Evolutionary conservation across 1,284 basidiomycete genomes (phyloP).

Genomic region (Grifola frondosa): DNA sequence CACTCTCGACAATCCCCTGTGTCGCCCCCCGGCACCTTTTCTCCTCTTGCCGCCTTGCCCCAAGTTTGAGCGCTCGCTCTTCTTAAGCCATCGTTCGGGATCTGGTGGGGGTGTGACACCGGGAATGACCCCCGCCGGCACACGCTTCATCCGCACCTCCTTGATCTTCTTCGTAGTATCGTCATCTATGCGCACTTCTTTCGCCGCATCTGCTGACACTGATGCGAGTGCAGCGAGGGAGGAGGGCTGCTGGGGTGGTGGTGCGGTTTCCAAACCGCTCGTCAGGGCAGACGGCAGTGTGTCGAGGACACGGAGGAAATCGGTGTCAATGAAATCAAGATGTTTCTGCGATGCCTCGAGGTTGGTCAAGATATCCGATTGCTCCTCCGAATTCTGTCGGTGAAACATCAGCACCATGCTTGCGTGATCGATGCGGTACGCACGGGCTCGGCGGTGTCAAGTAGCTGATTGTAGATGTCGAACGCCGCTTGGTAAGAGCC

Average conservation of each 20-base stretch:
- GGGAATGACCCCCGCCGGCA: slow-evolving; percentile 68
- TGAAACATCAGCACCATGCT: slow-evolving; percentile 1
- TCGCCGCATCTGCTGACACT: slow-evolving; percentile 28
- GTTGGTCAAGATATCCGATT: slow-evolving; percentile 82
- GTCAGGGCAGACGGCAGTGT: slow-evolving; percentile 50
- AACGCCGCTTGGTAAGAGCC: slow-evolving; percentile 72
- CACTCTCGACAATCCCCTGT: slow-evolving; percentile 51
- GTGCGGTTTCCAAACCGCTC: slow-evolving; percentile 56
- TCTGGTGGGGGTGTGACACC: slow-evolving; percentile 77
- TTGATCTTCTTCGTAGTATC: slow-evolving; percentile 36
- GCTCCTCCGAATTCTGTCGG: slow-evolving; percentile 76
- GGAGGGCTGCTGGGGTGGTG: slow-evolving; percentile 48
- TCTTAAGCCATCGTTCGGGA: slow-evolving; percentile 82
- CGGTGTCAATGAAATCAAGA: slow-evolving; percentile 75
- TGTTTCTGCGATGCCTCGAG: slow-evolving; percentile 76
- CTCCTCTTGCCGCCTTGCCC: slow-evolving; percentile 47
- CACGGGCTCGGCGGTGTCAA: slow-evolving; percentile 74
- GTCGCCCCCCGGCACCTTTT: slow-evolving; percentile 59
- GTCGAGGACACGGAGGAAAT: slow-evolving; percentile 64
- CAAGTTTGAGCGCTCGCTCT: slow-evolving; percentile 66
- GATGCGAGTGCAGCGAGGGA: slow-evolving; percentile 34
- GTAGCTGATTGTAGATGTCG: slow-evolving; percentile 74
- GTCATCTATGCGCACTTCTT: slow-evolving; percentile 12
- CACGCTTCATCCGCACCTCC: slow-evolving; percentile 62
- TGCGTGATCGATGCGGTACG: slow-evolving; percentile 25